Percentiles rank a stretch among this genome's conserved stretches.
phyloP scores from a whole-genome alignment of 2,329 filamentous ascomycete species.

The Fusarium abutilonis region DNA sequence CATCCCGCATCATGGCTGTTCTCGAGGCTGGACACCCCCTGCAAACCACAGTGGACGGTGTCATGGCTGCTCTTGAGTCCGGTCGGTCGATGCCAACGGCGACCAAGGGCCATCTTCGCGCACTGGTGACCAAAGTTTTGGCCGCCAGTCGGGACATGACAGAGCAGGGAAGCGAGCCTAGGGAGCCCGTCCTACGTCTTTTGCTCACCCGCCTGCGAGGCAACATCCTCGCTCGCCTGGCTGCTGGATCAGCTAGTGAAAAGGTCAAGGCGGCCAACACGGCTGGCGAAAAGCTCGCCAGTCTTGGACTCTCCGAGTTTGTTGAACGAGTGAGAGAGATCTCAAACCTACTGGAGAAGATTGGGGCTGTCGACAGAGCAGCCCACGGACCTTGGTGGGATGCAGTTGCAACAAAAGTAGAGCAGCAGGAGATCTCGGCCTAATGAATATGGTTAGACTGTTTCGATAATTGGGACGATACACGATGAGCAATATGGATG shows the following conservation, averaged over 20 bases:
- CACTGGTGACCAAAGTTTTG: slow-evolving; percentile 66
- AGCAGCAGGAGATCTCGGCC: slow-evolving; percentile 52
- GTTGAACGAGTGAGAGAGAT: slow-evolving; percentile 74
- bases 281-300: slow-evolving; percentile 74
- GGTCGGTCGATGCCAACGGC: slow-evolving; percentile 72
- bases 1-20: slow-evolving; percentile 74
- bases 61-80: slow-evolving; percentile 70
- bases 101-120: slow-evolving; percentile 67
- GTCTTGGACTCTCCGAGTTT: slow-evolving; percentile 77
- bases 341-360: slow-evolving; percentile 71
- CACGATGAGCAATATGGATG: slow-evolving; percentile 37
- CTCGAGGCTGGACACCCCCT: slow-evolving; percentile 66
- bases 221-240: slow-evolving; percentile 72
- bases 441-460: slow-evolving; percentile 20
- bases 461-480: slow-evolving; percentile 16
- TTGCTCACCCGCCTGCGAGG: slow-evolving; percentile 73
- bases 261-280: slow-evolving; percentile 75
- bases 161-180: slow-evolving; percentile 54
- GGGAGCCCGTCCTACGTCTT: slow-evolving; percentile 70
- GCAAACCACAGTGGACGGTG: slow-evolving; percentile 66
- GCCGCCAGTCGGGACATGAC: slow-evolving; percentile 60
- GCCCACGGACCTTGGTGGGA: slow-evolving; percentile 78
- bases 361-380: slow-evolving; percentile 73
- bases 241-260: slow-evolving; percentile 73
- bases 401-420: slow-evolving; percentile 66